phyloP scores from a whole-genome alignment of 2,329 filamentous ascomycete genomes.

The Pseudocercospora macadamiae region DNA sequence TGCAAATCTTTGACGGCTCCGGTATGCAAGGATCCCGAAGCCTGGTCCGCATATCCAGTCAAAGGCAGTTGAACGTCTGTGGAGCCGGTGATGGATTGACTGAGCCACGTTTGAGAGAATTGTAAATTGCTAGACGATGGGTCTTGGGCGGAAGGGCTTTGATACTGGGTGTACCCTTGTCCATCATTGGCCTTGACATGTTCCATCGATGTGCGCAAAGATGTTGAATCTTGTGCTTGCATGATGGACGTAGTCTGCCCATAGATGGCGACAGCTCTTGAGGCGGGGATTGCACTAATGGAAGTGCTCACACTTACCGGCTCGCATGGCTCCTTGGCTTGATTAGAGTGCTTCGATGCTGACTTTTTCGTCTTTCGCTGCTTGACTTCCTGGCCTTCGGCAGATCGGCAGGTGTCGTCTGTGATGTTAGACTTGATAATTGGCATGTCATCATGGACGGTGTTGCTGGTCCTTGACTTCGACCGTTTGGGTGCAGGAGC shows the following conservation, averaged over 20 bases:
- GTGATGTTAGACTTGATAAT: constrained; percentile 14
- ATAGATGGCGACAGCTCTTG: constrained; percentile 19
- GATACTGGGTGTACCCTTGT: constrained; percentile 21
- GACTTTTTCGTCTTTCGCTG: not conserved
- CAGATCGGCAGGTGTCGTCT: not conserved
- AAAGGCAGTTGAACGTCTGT: too few relatives aligned
- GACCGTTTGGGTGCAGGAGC: not conserved
- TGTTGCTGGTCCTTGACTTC: not conserved
- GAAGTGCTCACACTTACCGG: not conserved
- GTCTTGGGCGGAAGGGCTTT: constrained; percentile 6
- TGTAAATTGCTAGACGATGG: constrained; percentile 1
- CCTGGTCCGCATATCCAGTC: too few relatives aligned
- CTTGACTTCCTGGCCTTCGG: not conserved
- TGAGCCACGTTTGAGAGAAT: constrained; percentile 14
- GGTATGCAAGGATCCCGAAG: not conserved
- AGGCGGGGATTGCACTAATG: not conserved
- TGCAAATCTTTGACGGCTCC: not conserved
- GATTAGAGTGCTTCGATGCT: constrained; percentile 4
- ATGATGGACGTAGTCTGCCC: constrained; percentile 24
- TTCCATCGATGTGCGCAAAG: constrained; percentile 21
- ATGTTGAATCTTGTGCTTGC: constrained; percentile 28
- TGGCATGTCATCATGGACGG: constrained; percentile 14
- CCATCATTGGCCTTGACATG: constrained; percentile 20
- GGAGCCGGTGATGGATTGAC: too few relatives aligned
- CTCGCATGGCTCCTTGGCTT: not conserved